A percentile compares a stretch with the other conserved stretches of the same genome.
phyloP scores from a whole-genome alignment of 2,329 filamentous ascomycete genomes.

The Phialophora expanda region DNA sequence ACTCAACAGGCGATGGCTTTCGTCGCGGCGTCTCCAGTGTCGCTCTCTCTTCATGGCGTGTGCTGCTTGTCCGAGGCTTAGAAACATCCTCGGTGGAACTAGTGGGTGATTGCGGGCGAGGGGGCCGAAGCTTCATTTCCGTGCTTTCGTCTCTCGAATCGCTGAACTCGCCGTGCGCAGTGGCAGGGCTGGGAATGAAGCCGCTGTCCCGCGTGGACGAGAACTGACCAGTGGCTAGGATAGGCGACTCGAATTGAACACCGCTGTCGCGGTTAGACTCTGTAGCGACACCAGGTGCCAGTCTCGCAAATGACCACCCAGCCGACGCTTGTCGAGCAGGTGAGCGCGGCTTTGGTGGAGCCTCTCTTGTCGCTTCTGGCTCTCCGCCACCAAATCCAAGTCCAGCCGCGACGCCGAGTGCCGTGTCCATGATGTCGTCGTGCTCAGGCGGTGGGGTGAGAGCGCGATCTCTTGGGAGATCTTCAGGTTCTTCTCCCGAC shows the following conservation, averaged over 20 bases:
- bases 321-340: slow-evolving; percentile 24
- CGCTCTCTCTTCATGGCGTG: slow-evolving; percentile 9
- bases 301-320: slow-evolving; percentile 37
- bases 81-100: slow-evolving; percentile 39
- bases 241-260: slow-evolving; percentile 53
- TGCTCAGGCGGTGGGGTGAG: slow-evolving; percentile 38
- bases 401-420: slow-evolving; percentile 38
- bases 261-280: slow-evolving; percentile 51
- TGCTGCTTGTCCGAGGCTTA: slow-evolving; percentile 11
- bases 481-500: slow-evolving; percentile 37
- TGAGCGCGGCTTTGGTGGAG: slow-evolving; percentile 15
- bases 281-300: slow-evolving; percentile 14
- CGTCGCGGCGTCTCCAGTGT: slow-evolving; percentile 31
- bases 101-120: slow-evolving; percentile 38
- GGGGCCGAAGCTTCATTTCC: slow-evolving; percentile 28
- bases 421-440: slow-evolving; percentile 39
- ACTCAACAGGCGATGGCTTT: slow-evolving; percentile 48
- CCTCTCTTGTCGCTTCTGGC: slow-evolving; percentile 20
- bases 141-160: slow-evolving; percentile 22
- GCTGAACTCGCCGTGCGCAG: slow-evolving; percentile 18
- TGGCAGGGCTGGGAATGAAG: slow-evolving; percentile 45
- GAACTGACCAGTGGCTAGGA: slow-evolving; percentile 41
- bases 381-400: slow-evolving; percentile 33
- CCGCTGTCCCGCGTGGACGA: slow-evolving; percentile 49
- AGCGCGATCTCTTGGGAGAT: slow-evolving; percentile 36